A percentile compares a stretch with the other conserved stretches of the same genome.
These are phyloP conservation scores for Corinectria fuckeliana DNA, from an alignment of 2,329 filamentous ascomycete species.

Conservation along the genomic window DNA sequence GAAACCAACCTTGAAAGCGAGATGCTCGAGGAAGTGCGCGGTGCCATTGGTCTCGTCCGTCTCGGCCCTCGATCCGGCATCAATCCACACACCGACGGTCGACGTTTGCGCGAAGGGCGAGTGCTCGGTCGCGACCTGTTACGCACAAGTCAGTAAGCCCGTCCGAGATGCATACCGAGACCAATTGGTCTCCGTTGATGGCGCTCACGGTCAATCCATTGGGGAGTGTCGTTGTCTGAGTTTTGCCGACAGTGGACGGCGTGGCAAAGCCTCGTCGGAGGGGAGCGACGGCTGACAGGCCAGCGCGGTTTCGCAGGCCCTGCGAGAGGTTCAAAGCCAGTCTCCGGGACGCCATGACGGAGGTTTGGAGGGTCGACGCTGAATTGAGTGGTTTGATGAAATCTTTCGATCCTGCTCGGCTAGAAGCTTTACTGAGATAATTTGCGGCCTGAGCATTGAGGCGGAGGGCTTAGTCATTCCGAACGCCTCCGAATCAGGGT, in stretches of 20 bases:
- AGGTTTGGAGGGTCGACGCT: conserved; percentile 56
- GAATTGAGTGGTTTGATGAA: conserved; percentile 65
- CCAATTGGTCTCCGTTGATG: conserved; percentile 48
- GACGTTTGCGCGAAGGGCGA: conserved; percentile 98
- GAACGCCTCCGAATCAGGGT: conserved; percentile 49
- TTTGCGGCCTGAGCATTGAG: conserved; percentile 53
- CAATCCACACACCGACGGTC: conserved; percentile 98
- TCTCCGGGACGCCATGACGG: conserved; percentile 92
- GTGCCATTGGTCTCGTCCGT: conserved; percentile 99
- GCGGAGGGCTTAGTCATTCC: conserved; percentile 49
- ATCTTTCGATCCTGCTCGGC: conserved; percentile 54
- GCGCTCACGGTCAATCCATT: conserved; percentile 91
- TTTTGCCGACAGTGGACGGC: conserved; percentile 81
- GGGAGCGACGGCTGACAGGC: conserved; percentile 77
- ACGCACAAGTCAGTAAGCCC: conserved; percentile 34
- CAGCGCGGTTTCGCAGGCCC: conserved; percentile 86
- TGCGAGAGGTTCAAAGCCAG: conserved; percentile 93
- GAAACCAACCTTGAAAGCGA: conserved; percentile 91
- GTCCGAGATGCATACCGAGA: conserved; percentile 29
- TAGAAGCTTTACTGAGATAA: conserved; percentile 54
- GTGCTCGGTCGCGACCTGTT: conserved; percentile 94
- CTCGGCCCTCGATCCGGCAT: conserved; percentile 97
- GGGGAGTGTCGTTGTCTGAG: conserved; percentile 93
- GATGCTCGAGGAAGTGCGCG: conserved; percentile 98
- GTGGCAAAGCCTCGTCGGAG: conserved; percentile 90